Evolutionary conservation across 345 rosid species (phyloP), one percentile per base, ranked within the genome.

Genomic region (Aquilaria malaccensis): DNA sequence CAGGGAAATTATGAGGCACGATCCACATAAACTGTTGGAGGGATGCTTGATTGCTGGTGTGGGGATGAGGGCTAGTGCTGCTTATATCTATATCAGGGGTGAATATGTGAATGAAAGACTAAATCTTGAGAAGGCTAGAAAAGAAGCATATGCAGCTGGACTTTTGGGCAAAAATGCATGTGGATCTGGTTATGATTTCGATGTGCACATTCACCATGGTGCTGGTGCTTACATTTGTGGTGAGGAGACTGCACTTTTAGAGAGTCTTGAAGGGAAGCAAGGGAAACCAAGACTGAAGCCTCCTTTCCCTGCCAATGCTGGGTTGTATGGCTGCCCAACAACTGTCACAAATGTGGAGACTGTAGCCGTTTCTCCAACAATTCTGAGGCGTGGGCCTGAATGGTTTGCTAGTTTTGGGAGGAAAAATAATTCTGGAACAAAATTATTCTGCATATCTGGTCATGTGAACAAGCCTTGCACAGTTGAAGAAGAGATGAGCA

Each of bases 361-460:
- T 2, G 93, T 94, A 43, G 95, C 97, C 52, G 96, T 94, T 74
- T 94, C 99, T 58, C 99, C 99, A 64, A 88, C 96, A 50, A 90
- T 94, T 68, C 70, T 94, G 67, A 81, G 96, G 75, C 97, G 95
- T 60, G 96, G 98, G 12, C 99, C 97, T 9, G 97, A 94, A 63
- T 88, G 99, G 97, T 90, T 94, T 81, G 83, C 97, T n/a, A 86
- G 99, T 74, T 94, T 94, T 56, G 99, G 99, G 53, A 76, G 98
- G 81, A 92, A 89, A 76, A 89, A 92, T 67, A 92, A 92, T 76
- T 66, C 96, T 10, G 96, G 98, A 56, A 89, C 98, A 50, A 89
- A 89, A 68, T 71, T 89, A 66, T 92, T 78, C 55, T 92, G 98
- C 7, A 72, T 92, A 52, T 89, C 98, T 0, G 96, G 97, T 55